Evolutionary conservation across 352 stramenopile genomes (phyloP).

Genomic region (Pythium folliculosum): DNA sequence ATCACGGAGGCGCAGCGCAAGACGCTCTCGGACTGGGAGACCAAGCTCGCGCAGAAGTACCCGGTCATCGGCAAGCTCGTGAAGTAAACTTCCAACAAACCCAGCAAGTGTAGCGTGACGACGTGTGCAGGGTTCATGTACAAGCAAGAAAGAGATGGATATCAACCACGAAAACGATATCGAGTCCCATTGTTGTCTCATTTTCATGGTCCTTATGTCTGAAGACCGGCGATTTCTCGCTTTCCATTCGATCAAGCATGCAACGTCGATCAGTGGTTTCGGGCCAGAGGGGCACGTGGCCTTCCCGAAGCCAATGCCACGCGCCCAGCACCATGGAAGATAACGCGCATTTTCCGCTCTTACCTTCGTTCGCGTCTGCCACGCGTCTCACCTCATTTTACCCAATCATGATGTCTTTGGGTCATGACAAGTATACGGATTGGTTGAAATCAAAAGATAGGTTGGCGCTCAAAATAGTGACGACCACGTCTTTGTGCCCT

Average conservation of each 20-base stretch:
- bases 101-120: neutral
- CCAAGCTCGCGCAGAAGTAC: constrained; percentile 96
- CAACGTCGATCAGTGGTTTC: no score
- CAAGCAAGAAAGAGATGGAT: neutral
- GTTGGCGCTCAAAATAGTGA: constrained; percentile 24
- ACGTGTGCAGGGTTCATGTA: neutral
- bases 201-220: no score
- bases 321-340: neutral
- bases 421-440: neutral
- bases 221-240: no score
- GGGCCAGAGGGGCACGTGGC: no score
- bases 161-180: neutral
- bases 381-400: constrained; percentile 12
- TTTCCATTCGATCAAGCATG: no score
- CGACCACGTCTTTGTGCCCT: constrained; percentile 20
- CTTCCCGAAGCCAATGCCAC: no score
- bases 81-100: neutral
- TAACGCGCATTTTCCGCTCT: neutral
- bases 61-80: constrained; percentile 90
- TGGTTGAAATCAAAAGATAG: neutral
- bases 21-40: constrained; percentile 95
- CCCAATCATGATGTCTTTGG: constrained; percentile 2
- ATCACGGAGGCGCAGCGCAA: constrained; percentile 92
- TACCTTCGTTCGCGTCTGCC: constrained; percentile 13
- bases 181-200: neutral